Conservation (phyloP, 139 green algal species). For the Coccomyxa sp. region DNA sequence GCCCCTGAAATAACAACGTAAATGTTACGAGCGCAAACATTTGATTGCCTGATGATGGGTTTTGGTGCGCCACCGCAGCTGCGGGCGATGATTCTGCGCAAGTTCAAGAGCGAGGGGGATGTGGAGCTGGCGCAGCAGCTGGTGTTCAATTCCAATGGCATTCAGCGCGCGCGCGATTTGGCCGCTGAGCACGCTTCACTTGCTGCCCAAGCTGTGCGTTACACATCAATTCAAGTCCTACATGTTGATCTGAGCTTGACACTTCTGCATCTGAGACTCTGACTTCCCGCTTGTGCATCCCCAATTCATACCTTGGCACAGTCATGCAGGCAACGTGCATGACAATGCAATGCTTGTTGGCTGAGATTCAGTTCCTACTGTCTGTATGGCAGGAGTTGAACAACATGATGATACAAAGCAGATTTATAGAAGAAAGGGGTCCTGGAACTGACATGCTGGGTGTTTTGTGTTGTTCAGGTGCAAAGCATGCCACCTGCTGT, state of each 20-base stretch:
- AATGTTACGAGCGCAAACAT: too few species aligned
- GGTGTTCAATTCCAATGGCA: conserved; percentile 43
- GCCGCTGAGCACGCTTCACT: conserved; percentile 61
- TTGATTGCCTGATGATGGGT: too few species aligned
- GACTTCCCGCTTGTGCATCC: neutral
- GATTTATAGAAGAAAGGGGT: neutral
- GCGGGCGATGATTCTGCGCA: conserved; percentile 69
- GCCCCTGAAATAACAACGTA: too few species aligned
- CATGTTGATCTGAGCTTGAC: neutral
- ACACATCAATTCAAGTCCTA: neutral
- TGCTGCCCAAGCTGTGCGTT: conserved; percentile 49
- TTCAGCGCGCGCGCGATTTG: conserved; percentile 65
- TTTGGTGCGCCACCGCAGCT: conserved; percentile 39
- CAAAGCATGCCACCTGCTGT: conserved; percentile 34
- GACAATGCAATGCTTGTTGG: neutral
- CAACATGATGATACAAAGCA: neutral
- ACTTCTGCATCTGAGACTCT: neutral
- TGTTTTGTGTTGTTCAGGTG: conserved; percentile 32
- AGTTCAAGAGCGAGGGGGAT: conserved; percentile 78
- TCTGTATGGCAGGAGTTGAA: too few species aligned
- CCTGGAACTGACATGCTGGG: neutral
- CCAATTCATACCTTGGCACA: neutral
- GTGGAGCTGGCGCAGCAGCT: conserved; percentile 38
- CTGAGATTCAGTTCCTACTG: neutral
- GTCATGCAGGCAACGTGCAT: too few species aligned